phyloP scores from a whole-genome alignment of 495 filamentous ascomycete genomes.

The Glarea lozoyensis region DNA sequence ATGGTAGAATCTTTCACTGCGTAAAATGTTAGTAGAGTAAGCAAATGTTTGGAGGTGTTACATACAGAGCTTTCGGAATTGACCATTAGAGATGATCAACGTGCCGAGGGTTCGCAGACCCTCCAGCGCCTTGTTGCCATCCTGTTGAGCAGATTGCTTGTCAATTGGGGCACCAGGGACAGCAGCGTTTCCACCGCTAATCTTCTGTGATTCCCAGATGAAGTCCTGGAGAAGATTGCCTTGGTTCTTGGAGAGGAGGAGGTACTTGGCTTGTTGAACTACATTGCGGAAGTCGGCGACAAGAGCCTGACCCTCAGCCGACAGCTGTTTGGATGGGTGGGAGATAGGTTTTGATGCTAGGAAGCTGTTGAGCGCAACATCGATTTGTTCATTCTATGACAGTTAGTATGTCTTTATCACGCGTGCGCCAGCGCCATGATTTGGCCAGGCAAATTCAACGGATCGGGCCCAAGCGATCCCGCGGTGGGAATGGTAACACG shows the following conservation, averaged over 20 bases:
- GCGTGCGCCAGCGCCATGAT: no score
- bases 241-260: conserved; percentile 92
- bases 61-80: conserved; percentile 89
- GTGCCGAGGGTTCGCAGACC: conserved; percentile 86
- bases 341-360: conserved; percentile 56
- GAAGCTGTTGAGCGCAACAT: conserved; percentile 82
- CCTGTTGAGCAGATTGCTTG: conserved; percentile 68
- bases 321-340: conserved; percentile 70
- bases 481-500: no score
- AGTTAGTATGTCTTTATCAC: background rate
- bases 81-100: conserved; percentile 88
- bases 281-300: conserved; percentile 72
- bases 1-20: conserved; percentile 79
- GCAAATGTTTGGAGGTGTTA: conserved; percentile 14
- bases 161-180: conserved; percentile 57
- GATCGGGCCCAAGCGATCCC: no score
- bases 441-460: no score
- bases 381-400: conserved; percentile 76
- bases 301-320: conserved; percentile 67
- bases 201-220: conserved; percentile 81
- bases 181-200: conserved; percentile 50
- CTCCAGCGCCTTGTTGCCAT: conserved; percentile 70
- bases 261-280: conserved; percentile 76
- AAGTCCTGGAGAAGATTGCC: conserved; percentile 94
- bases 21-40: background rate